A percentile compares a stretch with the other conserved stretches of the same genome.
Evolutionary conservation across 2,329 filamentous ascomycete genomes (phyloP).

Genomic region (Aspergillus fructus): DNA sequence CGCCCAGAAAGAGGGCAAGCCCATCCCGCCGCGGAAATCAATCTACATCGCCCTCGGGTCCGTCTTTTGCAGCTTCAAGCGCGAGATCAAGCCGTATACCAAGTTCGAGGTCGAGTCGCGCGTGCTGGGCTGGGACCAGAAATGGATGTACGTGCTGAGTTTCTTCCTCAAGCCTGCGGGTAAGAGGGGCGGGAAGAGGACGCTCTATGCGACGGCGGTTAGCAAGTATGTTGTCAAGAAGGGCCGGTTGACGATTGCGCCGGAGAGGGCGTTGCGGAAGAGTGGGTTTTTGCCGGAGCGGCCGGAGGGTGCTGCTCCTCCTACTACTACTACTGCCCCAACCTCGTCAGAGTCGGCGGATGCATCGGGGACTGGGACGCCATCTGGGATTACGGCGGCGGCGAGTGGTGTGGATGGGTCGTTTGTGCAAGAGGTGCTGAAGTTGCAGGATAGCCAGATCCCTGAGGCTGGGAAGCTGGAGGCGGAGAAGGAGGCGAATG

Average conservation of each 20-base stretch:
- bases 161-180: constrained; percentile 63
- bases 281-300: constrained; percentile 73
- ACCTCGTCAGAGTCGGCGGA: constrained; percentile 21
- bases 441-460: constrained; percentile 17
- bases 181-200: constrained; percentile 55
- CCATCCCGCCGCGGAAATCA: constrained; percentile 46
- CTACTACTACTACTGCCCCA: background rate
- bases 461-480: constrained; percentile 27
- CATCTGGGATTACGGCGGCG: constrained; percentile 31
- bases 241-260: constrained; percentile 78
- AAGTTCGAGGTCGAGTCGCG: constrained; percentile 72
- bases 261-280: constrained; percentile 70
- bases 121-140: constrained; percentile 72
- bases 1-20: constrained; percentile 51
- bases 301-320: constrained; percentile 17
- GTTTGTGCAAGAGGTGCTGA: constrained; percentile 35
- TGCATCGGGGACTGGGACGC: constrained; percentile 31
- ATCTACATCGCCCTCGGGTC: constrained; percentile 69
- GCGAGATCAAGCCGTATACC: constrained; percentile 69
- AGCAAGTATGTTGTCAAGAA: constrained; percentile 84
- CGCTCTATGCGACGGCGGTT: constrained; percentile 68
- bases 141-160: constrained; percentile 76
- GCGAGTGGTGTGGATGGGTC: constrained; percentile 35
- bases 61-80: constrained; percentile 71
- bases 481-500: constrained; percentile 31